Conservation (phyloP, 805 yeast genomes). For the Komagataella pseudopastoris region DNA sequence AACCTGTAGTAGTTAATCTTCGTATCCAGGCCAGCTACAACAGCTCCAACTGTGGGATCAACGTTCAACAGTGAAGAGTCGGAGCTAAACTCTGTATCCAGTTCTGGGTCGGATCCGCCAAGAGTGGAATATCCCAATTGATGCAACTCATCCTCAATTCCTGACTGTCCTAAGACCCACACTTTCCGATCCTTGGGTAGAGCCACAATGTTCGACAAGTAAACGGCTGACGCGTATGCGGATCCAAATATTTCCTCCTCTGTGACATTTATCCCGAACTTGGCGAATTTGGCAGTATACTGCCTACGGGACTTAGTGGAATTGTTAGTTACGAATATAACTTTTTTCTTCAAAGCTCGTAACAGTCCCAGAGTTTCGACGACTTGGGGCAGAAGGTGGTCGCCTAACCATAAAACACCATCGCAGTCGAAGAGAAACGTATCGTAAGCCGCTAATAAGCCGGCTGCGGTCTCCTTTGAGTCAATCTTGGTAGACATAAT, state of each 20-base stretch:
- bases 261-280: constrained; percentile 33
- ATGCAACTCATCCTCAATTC: constrained; percentile 68
- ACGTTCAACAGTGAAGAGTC: constrained; percentile 39
- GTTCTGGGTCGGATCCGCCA: constrained; percentile 71
- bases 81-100: constrained; percentile 41
- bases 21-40: constrained; percentile 76
- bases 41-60: constrained; percentile 74
- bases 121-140: constrained; percentile 62
- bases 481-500: constrained; percentile 36
- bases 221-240: constrained; percentile 84
- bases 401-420: constrained; percentile 93
- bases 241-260: constrained; percentile 79
- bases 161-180: constrained; percentile 82
- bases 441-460: constrained; percentile 54
- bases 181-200: constrained; percentile 68
- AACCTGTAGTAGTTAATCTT: constrained; percentile 71
- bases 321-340: constrained; percentile 89
- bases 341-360: constrained; percentile 40
- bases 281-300: constrained; percentile 63
- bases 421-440: constrained; percentile 93
- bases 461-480: constrained; percentile 30
- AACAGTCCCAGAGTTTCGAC: constrained; percentile 62
- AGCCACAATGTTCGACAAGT: constrained; percentile 61
- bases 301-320: constrained; percentile 79
- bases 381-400: constrained; percentile 63